Percentiles rank a stretch among this genome's conserved stretches.
phyloP scores from a whole-genome alignment of 1,139 yeast species.

The Nematodospora anomalae region DNA sequence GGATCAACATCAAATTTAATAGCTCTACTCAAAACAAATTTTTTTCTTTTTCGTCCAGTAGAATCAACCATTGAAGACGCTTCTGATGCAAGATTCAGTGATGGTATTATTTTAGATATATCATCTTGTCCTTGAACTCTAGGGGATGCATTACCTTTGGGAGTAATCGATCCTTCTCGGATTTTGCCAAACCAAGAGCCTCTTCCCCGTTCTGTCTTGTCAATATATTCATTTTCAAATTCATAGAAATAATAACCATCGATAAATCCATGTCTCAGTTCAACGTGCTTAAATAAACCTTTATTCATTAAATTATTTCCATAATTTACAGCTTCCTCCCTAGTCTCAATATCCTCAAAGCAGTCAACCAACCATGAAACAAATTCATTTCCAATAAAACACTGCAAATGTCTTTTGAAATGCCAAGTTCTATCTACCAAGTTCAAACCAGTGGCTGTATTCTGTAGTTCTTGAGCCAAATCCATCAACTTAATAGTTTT shows the following conservation, averaged over 20 bases:
- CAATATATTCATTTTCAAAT: conserved; percentile 57
- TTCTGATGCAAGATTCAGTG: conserved; percentile 27
- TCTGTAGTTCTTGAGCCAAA: conserved; percentile 67
- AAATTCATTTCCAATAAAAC: conserved; percentile 83
- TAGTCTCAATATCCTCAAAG: conserved; percentile 72
- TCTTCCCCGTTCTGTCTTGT: conserved; percentile 25
- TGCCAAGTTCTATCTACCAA: conserved; percentile 90
- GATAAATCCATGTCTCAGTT: conserved; percentile 74
- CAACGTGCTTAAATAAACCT: conserved; percentile 78
- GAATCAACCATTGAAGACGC: conserved; percentile 36
- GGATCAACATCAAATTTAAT: conserved; percentile 80
- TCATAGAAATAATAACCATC: conserved; percentile 94
- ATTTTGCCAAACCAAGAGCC: conserved; percentile 36
- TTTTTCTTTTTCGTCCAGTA: conserved; percentile 23
- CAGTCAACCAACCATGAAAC: conserved; percentile 82
- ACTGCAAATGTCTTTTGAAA: conserved; percentile 71
- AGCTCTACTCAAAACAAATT: conserved; percentile 53
- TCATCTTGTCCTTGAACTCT: conserved; percentile 18
- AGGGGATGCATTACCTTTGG: conserved; percentile 33
- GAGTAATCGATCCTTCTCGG: conserved; percentile 20
- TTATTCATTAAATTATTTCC: conserved; percentile 76
- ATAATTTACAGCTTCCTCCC: conserved; percentile 79
- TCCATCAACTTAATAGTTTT: conserved; percentile 39
- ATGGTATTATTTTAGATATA: conserved; percentile 10
- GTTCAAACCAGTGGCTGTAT: conserved; percentile 54